Conservation (phyloP, 495 filamentous ascomycete species). For the Terfezia boudieri region DNA sequence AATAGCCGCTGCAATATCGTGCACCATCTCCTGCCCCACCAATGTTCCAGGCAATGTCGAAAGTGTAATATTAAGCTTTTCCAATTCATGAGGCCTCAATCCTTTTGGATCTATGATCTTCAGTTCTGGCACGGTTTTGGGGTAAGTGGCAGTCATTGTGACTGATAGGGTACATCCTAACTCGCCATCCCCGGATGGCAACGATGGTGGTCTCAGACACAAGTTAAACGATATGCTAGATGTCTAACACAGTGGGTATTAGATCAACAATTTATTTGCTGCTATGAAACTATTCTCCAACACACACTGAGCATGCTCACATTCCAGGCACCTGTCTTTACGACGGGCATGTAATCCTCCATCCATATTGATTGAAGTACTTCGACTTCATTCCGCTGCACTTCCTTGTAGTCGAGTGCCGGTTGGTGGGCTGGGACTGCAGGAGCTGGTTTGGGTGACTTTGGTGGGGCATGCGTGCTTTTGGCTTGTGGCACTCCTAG, state of each 20-base stretch:
- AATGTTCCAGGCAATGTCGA: constrained; percentile 27
- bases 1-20: constrained; percentile 59
- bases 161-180: constrained; percentile 26
- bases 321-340: constrained; percentile 60
- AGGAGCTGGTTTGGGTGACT: no score
- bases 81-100: constrained; percentile 42
- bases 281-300: not conserved
- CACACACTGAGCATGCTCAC: constrained; percentile 23
- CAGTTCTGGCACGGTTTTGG: constrained; percentile 60
- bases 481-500: no score
- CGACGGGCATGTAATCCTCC: constrained; percentile 62
- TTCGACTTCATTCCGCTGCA: constrained; percentile 71
- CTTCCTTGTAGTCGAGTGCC: constrained; percentile 52
- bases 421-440: not conserved
- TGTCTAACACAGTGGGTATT: not conserved
- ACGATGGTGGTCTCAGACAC: constrained; percentile 36
- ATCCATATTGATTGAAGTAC: constrained; percentile 76
- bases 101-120: constrained; percentile 39
- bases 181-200: constrained; percentile 34
- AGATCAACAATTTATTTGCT: not conserved
- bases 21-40: constrained; percentile 69
- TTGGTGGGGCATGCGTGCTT: no score
- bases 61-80: constrained; percentile 22
- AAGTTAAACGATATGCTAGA: constrained; percentile 37
- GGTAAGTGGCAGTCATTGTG: constrained; percentile 74